phyloP scores from a whole-genome alignment of 495 filamentous ascomycete species.

The Penicillium robsamsonii region DNA sequence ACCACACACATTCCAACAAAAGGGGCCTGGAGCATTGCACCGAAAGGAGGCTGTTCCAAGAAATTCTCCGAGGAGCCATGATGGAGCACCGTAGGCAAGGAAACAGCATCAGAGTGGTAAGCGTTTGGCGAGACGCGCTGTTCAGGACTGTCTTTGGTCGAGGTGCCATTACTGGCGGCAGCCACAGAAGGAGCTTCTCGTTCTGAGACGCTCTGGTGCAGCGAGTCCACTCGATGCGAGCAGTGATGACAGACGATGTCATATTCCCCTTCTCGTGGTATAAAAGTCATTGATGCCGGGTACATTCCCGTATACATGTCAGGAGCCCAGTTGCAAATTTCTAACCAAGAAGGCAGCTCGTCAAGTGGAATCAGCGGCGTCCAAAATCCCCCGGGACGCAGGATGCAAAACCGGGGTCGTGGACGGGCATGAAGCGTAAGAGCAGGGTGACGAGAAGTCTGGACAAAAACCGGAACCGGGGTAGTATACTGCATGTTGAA shows the following conservation, averaged over 20 bases:
- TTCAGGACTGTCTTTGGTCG: conserved; percentile 12
- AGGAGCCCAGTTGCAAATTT: conserved; percentile 26
- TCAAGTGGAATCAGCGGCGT: conserved; percentile 38
- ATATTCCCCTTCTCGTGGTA: conserved; percentile 38
- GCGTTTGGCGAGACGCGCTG: background rate
- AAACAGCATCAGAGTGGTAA: background rate
- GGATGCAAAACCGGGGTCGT: conserved; percentile 36
- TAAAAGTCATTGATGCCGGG: conserved; percentile 21
- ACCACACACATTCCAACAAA: conserved; percentile 24
- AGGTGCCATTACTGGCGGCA: background rate
- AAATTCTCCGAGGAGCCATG: background rate
- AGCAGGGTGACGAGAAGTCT: conserved; percentile 7
- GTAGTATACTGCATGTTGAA: conserved; percentile 14
- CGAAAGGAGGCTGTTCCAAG: conserved; percentile 20
- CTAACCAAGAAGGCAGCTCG: conserved; percentile 40
- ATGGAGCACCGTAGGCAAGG: background rate
- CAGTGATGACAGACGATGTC: conserved; percentile 41
- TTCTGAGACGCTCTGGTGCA: conserved; percentile 34
- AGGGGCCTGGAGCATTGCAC: conserved; percentile 17
- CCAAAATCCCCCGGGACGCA: conserved; percentile 27
- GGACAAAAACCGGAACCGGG: background rate
- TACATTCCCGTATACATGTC: conserved; percentile 23
- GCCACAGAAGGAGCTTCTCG: conserved; percentile 13
- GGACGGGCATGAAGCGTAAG: conserved; percentile 18
- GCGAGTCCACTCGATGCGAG: conserved; percentile 24